These are phyloP conservation scores for Saccharum officinarum DNA, from an alignment of 176 grass and related monocot species.

Conservation along the genomic window DNA sequence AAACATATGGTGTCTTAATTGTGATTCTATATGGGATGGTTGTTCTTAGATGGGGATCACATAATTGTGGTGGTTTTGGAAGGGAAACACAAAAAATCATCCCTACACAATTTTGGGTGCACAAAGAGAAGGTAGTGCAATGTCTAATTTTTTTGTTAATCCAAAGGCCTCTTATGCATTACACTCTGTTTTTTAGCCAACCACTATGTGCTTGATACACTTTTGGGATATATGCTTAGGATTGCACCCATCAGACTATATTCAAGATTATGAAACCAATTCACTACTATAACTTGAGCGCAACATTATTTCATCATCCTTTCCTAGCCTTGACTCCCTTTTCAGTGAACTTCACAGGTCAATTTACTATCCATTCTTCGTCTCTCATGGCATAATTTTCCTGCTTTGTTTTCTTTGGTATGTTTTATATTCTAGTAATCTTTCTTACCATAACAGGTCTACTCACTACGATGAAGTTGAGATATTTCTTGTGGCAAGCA, in stretches of 20 bases:
- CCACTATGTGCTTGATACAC: constrained; percentile 11
- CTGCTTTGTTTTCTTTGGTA: background rate
- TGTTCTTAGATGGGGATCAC: too few species aligned
- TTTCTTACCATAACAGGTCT: background rate
- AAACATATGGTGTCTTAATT: too few species aligned
- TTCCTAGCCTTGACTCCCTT: too few species aligned
- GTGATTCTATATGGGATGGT: too few species aligned
- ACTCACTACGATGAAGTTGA: background rate
- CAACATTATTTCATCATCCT: constrained; percentile 21
- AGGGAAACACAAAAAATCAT: too few species aligned
- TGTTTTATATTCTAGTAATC: background rate
- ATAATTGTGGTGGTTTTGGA: too few species aligned
- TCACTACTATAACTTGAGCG: constrained; percentile 87
- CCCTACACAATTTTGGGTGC: too few species aligned
- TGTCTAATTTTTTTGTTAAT: too few species aligned
- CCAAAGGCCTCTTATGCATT: too few species aligned
- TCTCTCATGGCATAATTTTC: constrained; percentile 9
- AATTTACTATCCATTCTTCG: constrained; percentile 16
- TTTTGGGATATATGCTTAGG: constrained; percentile 84
- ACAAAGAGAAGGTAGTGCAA: too few species aligned
- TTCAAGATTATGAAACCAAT: constrained; percentile 81
- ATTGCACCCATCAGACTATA: constrained; percentile 94
- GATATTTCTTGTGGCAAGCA: background rate
- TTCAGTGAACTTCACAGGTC: constrained; percentile 87
- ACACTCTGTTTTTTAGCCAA: background rate